Conservation (phyloP, 2,329 filamentous ascomycete genomes). For the Chaetomium sp. region DNA sequence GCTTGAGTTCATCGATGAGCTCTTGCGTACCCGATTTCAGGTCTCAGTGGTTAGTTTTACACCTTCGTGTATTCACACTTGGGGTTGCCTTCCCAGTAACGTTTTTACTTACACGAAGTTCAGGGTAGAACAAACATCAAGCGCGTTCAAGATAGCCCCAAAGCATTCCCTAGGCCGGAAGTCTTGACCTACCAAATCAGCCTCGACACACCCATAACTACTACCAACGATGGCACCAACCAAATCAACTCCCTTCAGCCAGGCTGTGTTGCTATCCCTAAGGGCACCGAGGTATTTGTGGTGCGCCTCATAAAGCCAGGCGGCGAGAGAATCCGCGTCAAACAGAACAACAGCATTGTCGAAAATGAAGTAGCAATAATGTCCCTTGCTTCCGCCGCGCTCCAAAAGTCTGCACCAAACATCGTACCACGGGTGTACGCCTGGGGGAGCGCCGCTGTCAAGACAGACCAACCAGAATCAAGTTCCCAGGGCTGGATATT, state of each 20-base stretch:
- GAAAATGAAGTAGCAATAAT: conserved; percentile 31
- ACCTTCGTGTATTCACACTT: neutral
- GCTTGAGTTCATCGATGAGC: conserved; percentile 7
- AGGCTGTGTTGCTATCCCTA: conserved; percentile 25
- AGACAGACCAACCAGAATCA: neutral
- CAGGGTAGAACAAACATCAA: conserved; percentile 13
- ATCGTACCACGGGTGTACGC: conserved; percentile 29
- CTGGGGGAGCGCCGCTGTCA: conserved; percentile 14
- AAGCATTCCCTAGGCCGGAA: conserved; percentile 31
- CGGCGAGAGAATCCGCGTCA: conserved; percentile 27
- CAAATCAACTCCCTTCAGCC: neutral
- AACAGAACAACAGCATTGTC: conserved; percentile 18
- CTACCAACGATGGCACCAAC: conserved; percentile 12
- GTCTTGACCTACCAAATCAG: conserved; percentile 31
- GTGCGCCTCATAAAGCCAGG: conserved; percentile 30
- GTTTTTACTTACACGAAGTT: neutral
- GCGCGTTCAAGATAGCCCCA: conserved; percentile 29
- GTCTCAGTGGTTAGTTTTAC: neutral
- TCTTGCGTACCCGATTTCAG: conserved; percentile 1
- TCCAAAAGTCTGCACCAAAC: conserved; percentile 21
- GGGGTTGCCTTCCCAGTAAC: neutral
- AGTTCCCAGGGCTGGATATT: conserved; percentile 23
- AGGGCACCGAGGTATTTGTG: conserved; percentile 26
- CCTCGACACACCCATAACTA: conserved; percentile 4
- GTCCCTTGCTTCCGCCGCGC: conserved; percentile 26